Evolutionary conservation across 2,329 filamentous ascomycete genomes (phyloP), one percentile per base, ranked within the genome.

Genomic region (Shiraia sp.): DNA sequence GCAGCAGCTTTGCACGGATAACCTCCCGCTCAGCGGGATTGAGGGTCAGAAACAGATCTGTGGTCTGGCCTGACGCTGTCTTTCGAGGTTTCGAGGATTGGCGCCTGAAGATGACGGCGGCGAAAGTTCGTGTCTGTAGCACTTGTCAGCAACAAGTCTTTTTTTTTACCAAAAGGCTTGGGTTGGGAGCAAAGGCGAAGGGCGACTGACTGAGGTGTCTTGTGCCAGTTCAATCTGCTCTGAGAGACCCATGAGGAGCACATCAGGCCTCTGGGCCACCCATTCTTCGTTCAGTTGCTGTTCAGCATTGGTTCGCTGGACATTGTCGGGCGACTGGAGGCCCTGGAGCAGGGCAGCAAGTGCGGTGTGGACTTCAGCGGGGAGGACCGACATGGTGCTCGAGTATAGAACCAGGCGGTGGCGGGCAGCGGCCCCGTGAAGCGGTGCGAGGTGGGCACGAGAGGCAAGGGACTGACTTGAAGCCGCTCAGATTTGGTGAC

Each of bases 61-160:
- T 81, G 45, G 81, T 85, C 42, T 83, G 50, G 83, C 84, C 79
- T 80, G 78, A 42, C 74, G 70, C 50, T 82, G 81, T 75, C 44
- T 96, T 96, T 59, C 87, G 82, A 33, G 87, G 87, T 72, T 95
- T 96, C 45, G 88, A 91, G 33, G 93, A 83, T 73, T 97, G 95
- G 65, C 91, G 85, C 61, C 93, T 86, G 74, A 99, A 97, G 52
- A 99, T 86, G 32, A 99, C 90, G 40, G 93, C 88, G 39, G 90
- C 85, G 68, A 96, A 99, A 12, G 91, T 89, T 62, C 93, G 88
- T 47, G 85, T 86, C 91, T 96, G 63, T 7, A 15, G 10, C 25
- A 23, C 19, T 12, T 27, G 39, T 58, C 22, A 47, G 49, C 29
- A 22, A 22, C 19, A 22, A 22, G 19, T 8, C 4, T 5, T 4